Base-by-base conservation (phyloP, 495 filamentous ascomycete genomes). In the Penicillium arizonense region DNA sequence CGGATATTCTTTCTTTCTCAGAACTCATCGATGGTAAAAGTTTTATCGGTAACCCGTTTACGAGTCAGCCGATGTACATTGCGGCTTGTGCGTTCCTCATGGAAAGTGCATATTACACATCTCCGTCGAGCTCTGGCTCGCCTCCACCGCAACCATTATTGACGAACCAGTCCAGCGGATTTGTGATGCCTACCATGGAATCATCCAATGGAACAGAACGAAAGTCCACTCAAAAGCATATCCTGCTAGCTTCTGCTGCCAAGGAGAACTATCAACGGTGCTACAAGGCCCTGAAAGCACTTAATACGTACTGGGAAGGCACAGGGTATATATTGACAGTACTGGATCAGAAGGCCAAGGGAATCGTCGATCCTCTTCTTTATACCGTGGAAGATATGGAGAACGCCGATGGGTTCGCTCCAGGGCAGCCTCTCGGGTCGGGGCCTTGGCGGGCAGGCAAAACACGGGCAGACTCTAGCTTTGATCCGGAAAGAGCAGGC, bases 21-120 rank as follows among this genome's bases (percentile, higher is more conserved):
- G 88, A 92, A 59, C 67, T 90, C 4, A 84, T 90, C 36, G 88
- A 91, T 67, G 84, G 86, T 3, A 86, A 86, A 68, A 88, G 88
- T 54, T 87, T 89, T 53, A 87, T 89, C 44, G 88, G 88, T 9
- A 93, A 92, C 50, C 90, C 90, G 1, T 95, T 95, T 50, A 95
- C 87, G 2, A 90, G 86, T 26, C 90, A 95, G 68, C 90, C 90
- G 10, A 91, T 95, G 62, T 95, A 92, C 62, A 91, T 95, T 58
- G 89, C 89, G 3, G 90, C 88, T 6, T 92, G 89, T 61, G 89
- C 89, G 5, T 95, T 95, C 57, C 71, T 95, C 13, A 87, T 89
- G 77, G 89, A 95, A 59, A 87, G 87, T 13, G 82, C 72, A n/a
- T 73, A 76, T 36, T 77, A 77, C 49, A 62, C 71, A 0, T 71